Conservation (phyloP, 768 basidiomycete genomes). For the Tylopilus intermedius region DNA sequence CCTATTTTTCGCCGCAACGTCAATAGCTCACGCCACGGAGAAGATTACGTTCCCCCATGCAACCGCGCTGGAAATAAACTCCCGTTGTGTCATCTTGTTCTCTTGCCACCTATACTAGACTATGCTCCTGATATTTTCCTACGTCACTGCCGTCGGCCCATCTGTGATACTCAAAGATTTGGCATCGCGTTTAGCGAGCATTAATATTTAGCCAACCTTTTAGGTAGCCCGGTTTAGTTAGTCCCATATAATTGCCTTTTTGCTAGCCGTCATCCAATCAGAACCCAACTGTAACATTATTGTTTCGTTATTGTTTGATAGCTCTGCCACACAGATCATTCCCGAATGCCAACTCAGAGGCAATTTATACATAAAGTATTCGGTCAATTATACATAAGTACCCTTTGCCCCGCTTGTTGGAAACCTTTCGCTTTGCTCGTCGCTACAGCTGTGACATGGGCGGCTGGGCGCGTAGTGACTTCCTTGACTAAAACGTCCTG, state of each 20-base stretch:
- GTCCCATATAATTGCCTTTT: too few relatives aligned
- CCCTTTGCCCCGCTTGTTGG: background rate
- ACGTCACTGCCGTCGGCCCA: background rate
- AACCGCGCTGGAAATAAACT: background rate
- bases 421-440: background rate
- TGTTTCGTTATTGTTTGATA: too few relatives aligned
- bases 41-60: background rate
- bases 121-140: background rate
- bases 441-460: background rate
- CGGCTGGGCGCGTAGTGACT: too few relatives aligned
- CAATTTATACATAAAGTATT: constrained; percentile 18
- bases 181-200: too few relatives aligned
- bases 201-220: too few relatives aligned
- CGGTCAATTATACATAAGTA: constrained; percentile 20
- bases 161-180: too few relatives aligned
- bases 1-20: constrained; percentile 28
- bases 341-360: background rate
- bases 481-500: too few relatives aligned
- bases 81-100: background rate
- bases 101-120: background rate
- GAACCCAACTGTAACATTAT: too few relatives aligned
- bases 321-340: background rate
- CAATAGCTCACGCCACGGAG: constrained; percentile 1
- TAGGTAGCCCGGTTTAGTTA: too few relatives aligned
- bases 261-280: too few relatives aligned